Conservation (phyloP, 257 asterid genomes). For the Thymus mandschuricus region DNA sequence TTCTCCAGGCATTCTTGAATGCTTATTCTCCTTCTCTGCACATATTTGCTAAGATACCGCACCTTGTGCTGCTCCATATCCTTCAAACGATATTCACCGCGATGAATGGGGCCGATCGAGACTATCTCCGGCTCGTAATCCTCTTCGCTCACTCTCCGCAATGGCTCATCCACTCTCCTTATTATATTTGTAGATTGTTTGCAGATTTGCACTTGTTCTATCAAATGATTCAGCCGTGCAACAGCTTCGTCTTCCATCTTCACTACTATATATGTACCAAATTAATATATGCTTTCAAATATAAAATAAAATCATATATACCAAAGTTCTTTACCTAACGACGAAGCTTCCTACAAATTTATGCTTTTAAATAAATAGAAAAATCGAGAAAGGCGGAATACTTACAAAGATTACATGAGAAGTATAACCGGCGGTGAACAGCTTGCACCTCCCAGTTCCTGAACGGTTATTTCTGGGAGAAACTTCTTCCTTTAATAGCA, state of each 20-base stretch:
- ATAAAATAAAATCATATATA: too few species aligned
- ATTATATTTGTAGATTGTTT: neutral
- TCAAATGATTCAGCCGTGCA: neutral
- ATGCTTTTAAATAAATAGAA: too few species aligned
- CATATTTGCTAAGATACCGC: conserved; percentile 20
- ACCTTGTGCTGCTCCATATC: conserved; percentile 44
- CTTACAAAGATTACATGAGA: too few species aligned
- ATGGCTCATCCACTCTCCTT: conserved; percentile 27
- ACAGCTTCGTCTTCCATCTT: neutral
- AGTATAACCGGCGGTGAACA: too few species aligned
- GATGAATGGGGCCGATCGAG: conserved; percentile 51
- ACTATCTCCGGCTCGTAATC: conserved; percentile 43
- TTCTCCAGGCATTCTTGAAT: conserved; percentile 21
- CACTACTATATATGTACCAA: neutral
- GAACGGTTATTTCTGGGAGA: too few species aligned
- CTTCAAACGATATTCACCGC: conserved; percentile 11
- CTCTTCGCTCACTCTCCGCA: conserved; percentile 33
- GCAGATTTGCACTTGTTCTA: neutral
- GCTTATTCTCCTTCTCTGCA: conserved; percentile 7
- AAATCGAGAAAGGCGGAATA: too few species aligned
- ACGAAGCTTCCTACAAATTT: too few species aligned
- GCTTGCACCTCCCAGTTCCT: too few species aligned
- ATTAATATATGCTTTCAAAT: too few species aligned
- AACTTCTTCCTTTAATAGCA: too few species aligned
- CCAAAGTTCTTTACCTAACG: too few species aligned